Evolutionary conservation across 305 asterid genomes (phyloP).

Genomic region (Plantago coronopus): DNA sequence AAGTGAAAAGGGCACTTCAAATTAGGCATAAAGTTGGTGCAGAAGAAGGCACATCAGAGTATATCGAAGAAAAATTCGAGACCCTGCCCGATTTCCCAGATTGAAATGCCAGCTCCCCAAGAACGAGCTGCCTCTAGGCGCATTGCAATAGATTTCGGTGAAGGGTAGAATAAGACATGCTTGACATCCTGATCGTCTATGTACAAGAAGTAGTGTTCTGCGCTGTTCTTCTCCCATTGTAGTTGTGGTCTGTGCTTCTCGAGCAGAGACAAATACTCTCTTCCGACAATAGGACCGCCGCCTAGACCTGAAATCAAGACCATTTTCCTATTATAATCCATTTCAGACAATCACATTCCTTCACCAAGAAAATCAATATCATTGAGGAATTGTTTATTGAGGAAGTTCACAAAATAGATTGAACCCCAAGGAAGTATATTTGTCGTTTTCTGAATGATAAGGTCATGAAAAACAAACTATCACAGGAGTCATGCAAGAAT

Average conservation of each 20-base stretch:
- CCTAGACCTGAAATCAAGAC: slow-evolving; percentile 57
- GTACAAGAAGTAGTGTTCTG: slow-evolving; percentile 86
- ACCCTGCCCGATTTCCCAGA: slow-evolving; percentile 99
- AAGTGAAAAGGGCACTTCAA: neutral
- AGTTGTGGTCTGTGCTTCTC: slow-evolving; percentile 72
- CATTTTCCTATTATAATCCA: neutral
- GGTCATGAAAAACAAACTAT: neutral
- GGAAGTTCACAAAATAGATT: neutral
- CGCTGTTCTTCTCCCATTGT: slow-evolving; percentile 87
- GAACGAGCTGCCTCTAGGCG: slow-evolving; percentile 75
- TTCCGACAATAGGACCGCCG: slow-evolving; percentile 78
- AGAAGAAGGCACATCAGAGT: slow-evolving; percentile 32
- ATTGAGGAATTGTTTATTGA: neutral
- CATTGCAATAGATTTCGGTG: slow-evolving; percentile 55
- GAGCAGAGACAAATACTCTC: slow-evolving; percentile 70
- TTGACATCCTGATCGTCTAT: slow-evolving; percentile 44
- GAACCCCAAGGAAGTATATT: neutral
- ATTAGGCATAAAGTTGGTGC: slow-evolving; percentile 4
- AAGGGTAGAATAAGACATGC: slow-evolving; percentile 84
- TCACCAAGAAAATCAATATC: neutral
- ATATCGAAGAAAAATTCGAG: slow-evolving; percentile 73
- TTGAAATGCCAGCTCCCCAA: slow-evolving; percentile 76
- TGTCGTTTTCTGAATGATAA: too few species aligned
- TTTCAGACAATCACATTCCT: neutral
- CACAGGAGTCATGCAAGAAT: neutral